Evolutionary conservation across 495 filamentous ascomycete genomes (phyloP).

Genomic region (Neurospora pannonica): DNA sequence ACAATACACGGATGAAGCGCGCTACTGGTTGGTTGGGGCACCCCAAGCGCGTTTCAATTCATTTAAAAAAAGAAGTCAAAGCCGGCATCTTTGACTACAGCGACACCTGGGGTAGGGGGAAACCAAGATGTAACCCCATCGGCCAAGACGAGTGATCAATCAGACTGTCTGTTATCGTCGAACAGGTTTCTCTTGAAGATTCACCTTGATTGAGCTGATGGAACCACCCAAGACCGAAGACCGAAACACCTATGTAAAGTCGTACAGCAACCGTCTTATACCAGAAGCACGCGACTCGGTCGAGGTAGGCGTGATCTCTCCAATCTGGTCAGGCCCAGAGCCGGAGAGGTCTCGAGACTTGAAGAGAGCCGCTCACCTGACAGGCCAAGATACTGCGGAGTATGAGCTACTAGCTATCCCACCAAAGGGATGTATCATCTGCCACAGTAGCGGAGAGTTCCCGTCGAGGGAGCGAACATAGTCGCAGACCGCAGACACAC

Average conservation of each 20-base stretch:
- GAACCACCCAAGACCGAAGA: neutral
- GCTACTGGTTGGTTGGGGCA: conserved; percentile 21
- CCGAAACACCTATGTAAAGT: neutral
- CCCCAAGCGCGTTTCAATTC: conserved; percentile 22
- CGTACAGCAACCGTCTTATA: neutral
- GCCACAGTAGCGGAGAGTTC: neutral
- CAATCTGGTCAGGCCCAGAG: neutral
- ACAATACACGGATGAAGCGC: conserved; percentile 25
- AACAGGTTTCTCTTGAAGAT: neutral
- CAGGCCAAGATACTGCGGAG: neutral
- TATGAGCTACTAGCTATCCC: neutral
- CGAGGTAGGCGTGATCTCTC: neutral
- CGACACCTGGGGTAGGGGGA: neutral
- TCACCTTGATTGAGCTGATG: neutral
- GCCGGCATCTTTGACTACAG: conserved; percentile 4
- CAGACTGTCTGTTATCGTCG: neutral
- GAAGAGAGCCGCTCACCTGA: neutral
- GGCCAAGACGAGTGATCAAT: neutral
- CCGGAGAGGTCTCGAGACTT: neutral
- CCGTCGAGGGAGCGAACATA: neutral
- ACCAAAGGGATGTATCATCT: neutral
- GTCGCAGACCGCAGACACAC: neutral
- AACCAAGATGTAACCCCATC: neutral
- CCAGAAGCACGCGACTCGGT: neutral
- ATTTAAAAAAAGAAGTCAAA: conserved; percentile 25